Percentiles rank a stretch among this genome's conserved stretches.
Conservation (phyloP, 768 basidiomycete species). For the Plicaturopsis crispa region DNA sequence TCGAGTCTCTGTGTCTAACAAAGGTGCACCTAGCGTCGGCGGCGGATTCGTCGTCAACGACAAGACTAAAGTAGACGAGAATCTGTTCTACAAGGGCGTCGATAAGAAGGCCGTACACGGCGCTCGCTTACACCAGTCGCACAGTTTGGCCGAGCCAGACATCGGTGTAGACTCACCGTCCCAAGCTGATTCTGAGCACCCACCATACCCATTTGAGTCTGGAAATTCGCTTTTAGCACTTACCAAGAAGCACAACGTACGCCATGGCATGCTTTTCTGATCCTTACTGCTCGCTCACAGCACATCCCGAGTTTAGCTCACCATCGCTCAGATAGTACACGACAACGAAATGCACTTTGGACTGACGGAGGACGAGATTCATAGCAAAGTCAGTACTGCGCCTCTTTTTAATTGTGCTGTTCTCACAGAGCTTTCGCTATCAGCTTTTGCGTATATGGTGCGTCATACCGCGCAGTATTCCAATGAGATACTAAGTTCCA, state of each 20-base stretch:
- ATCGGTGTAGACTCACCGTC: conserved; percentile 4
- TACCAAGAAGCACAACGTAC: conserved; percentile 77
- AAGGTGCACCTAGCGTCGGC: conserved; percentile 49
- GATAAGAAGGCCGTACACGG: conserved; percentile 76
- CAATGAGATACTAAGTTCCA: conserved; percentile 28
- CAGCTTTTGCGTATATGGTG: conserved; percentile 74
- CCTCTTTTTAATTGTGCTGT: neutral
- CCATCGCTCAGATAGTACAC: conserved; percentile 89
- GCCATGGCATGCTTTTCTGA: conserved; percentile 24
- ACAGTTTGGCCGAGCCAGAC: conserved; percentile 19
- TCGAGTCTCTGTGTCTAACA: neutral
- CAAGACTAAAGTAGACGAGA: conserved; percentile 91
- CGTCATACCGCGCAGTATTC: conserved; percentile 93
- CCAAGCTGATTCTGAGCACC: conserved; percentile 38
- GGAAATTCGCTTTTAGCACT: conserved; percentile 68
- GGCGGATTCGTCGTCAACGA: conserved; percentile 96
- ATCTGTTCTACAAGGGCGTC: conserved; percentile 89
- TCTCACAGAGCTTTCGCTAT: conserved; percentile 2
- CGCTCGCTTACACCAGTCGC: conserved; percentile 66
- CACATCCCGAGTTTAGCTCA: conserved; percentile 46
- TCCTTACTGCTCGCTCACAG: conserved; percentile 2
- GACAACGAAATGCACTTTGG: conserved; percentile 87
- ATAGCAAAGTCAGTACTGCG: conserved; percentile 47
- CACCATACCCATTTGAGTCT: conserved; percentile 79
- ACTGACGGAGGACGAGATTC: conserved; percentile 66